Base-by-base conservation (phyloP, 1,139 yeast genomes). In the Hansenula anomala region DNA sequence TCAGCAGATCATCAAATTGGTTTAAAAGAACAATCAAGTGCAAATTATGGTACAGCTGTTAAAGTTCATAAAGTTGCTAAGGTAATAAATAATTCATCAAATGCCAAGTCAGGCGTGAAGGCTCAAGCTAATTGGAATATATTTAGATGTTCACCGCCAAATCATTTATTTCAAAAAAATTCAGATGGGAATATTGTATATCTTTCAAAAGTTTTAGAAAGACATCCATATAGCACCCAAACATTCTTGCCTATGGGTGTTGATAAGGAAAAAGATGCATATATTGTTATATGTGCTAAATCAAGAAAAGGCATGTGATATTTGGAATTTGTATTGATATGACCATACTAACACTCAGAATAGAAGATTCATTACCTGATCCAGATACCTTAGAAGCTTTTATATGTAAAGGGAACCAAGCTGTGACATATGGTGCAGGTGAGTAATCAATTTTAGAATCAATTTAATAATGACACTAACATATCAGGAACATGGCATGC, bases 1-100 rank as follows among this genome's bases (percentile, higher is more conserved):
- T 75, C 82, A 7, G 74, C 83, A 4, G 64, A 63, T 37, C 75
- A 78, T 46, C 80, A 78, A 50, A 59, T 74, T 35, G 31, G 59
- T 44, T 40, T 66, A 28, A 56, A 64, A 54, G 42, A 60, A 38
- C 50, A 78, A 57, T 63, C 77, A 13, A 66, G 49, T 71, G 97
- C 96, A 7, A 90, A 90, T 59, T 89, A 90, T 55, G 97, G 97
- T n/a, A 89, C 97, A 3, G 97, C 97, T 1, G 67, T 76, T 6
- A 90, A 89, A 54, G 62, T 87, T 36, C 78, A 75, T 49, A 72
- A 81, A 46, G 94, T 88, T 10, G 79, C 92, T 4, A 82, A 88
- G 1, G 67, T 85, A 3, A 62, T 63, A 11, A 82, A 83, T 59
- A 65, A 67, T 36, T 84, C 70, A 49, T 46, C 45, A 1, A 41